Evolutionary conservation across 352 stramenopile species (phyloP).

Genomic region (Pythium phragmitis): DNA sequence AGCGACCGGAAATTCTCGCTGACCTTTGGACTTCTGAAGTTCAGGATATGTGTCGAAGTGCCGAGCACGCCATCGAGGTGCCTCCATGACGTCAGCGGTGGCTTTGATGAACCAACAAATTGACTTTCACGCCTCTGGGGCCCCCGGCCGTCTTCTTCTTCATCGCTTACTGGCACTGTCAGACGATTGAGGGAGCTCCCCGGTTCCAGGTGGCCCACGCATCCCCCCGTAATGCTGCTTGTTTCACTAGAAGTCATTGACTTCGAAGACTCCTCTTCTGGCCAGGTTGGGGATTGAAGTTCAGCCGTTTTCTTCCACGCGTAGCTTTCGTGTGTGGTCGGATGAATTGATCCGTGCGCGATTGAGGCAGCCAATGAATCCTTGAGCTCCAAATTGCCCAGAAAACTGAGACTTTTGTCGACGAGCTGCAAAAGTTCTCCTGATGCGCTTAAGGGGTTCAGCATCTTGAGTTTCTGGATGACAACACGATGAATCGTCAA

Average conservation of each 20-base stretch:
- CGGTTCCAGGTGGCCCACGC: background rate
- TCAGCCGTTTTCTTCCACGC: slow-evolving; percentile 50
- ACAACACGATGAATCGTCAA: background rate
- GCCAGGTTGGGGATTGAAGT: slow-evolving; percentile 14
- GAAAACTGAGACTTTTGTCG: slow-evolving; percentile 56
- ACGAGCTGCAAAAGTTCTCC: slow-evolving; percentile 54
- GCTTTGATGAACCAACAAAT: slow-evolving; percentile 18
- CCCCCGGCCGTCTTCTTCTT: slow-evolving; percentile 2
- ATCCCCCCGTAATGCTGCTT: slow-evolving; percentile 26
- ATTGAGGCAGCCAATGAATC: slow-evolving; percentile 57
- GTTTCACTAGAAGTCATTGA: slow-evolving; percentile 68
- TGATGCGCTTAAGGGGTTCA: slow-evolving; percentile 62
- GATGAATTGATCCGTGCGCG: slow-evolving; percentile 58
- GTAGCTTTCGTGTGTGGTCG: slow-evolving; percentile 71
- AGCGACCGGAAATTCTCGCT: slow-evolving; percentile 75
- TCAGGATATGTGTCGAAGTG: slow-evolving; percentile 65
- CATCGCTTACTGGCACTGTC: slow-evolving; percentile 1
- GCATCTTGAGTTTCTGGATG: slow-evolving; percentile 71
- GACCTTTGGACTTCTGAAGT: slow-evolving; percentile 79
- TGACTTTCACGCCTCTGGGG: background rate
- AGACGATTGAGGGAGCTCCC: background rate
- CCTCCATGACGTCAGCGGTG: slow-evolving; percentile 47
- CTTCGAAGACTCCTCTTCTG: slow-evolving; percentile 22
- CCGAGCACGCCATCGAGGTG: slow-evolving; percentile 71
- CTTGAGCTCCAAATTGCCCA: slow-evolving; percentile 64